phyloP scores from a whole-genome alignment of 495 filamentous ascomycete genomes.

The Tuber magnatum region DNA sequence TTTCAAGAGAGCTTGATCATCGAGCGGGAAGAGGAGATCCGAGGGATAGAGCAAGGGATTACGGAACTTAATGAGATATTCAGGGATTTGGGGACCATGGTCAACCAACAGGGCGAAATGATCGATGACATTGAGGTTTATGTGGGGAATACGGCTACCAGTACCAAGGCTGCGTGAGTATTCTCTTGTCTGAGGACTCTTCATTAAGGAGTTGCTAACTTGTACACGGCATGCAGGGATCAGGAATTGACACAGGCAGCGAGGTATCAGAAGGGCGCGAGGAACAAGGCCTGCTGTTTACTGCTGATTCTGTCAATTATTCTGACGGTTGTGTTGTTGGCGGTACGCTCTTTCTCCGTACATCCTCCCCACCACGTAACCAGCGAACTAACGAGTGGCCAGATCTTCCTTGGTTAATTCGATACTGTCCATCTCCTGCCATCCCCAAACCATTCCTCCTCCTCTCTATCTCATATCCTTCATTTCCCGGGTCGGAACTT shows the following conservation, averaged over 20 bases:
- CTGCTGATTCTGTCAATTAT: conserved; percentile 86
- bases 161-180: conserved; percentile 64
- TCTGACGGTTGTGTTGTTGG: conserved; percentile 76
- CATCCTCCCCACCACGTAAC: background rate
- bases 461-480: background rate
- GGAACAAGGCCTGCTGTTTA: conserved; percentile 87
- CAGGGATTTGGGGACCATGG: conserved; percentile 91
- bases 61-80: conserved; percentile 94
- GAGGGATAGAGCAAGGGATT: conserved; percentile 92
- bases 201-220: conserved; percentile 4
- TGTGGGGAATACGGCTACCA: conserved; percentile 67
- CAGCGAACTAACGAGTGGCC: conserved; percentile 12
- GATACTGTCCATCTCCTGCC: background rate
- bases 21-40: conserved; percentile 91
- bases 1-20: conserved; percentile 94
- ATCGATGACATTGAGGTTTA: conserved; percentile 85
- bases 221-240: conserved; percentile 44
- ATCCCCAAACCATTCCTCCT: background rate
- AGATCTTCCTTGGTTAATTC: conserved; percentile 32
- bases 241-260: conserved; percentile 73
- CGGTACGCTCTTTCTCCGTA: conserved; percentile 54
- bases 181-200: background rate
- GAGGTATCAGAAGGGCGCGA: conserved; percentile 84
- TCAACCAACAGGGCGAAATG: conserved; percentile 82
- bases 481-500: background rate